These are phyloP conservation scores for Irpex sp. DNA, from an alignment of 1,284 basidiomycete genomes.

Conservation along the genomic window DNA sequence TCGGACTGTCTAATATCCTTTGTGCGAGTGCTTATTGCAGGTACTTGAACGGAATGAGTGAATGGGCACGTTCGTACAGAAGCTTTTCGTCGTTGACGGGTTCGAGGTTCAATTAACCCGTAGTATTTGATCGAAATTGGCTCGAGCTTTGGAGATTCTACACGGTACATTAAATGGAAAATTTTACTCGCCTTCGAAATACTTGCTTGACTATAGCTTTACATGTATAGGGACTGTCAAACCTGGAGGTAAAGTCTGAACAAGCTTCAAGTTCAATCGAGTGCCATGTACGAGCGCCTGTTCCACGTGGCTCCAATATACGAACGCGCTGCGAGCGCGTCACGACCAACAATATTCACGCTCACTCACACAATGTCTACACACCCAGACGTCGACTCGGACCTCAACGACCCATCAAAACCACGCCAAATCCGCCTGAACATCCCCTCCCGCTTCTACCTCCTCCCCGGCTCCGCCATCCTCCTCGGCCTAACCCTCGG, in stretches of 20 bases:
- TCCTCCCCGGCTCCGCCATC: conserved; percentile 53
- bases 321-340: background rate
- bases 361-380: conserved; percentile 6
- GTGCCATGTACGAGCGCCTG: background rate
- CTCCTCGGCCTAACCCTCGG: conserved; percentile 62
- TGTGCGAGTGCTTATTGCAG: background rate
- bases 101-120: too few species aligned
- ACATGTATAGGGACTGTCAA: too few species aligned
- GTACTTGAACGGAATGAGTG: background rate
- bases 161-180: too few species aligned
- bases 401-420: conserved; percentile 12
- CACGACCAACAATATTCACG: background rate
- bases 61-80: background rate
- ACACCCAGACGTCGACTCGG: background rate
- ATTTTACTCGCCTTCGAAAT: too few species aligned
- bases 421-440: conserved; percentile 28
- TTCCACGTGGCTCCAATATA: background rate
- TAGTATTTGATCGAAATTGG: too few species aligned
- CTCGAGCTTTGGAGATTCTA: too few species aligned
- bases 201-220: too few species aligned
- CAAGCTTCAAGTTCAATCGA: too few species aligned
- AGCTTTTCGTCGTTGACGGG: too few species aligned
- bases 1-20: background rate
- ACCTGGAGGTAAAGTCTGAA: too few species aligned
- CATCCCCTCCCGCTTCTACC: conserved; percentile 32